phyloP scores from a whole-genome alignment of 225 moss, liverwort and hornwort species.

The Marchantia paleacea region DNA sequence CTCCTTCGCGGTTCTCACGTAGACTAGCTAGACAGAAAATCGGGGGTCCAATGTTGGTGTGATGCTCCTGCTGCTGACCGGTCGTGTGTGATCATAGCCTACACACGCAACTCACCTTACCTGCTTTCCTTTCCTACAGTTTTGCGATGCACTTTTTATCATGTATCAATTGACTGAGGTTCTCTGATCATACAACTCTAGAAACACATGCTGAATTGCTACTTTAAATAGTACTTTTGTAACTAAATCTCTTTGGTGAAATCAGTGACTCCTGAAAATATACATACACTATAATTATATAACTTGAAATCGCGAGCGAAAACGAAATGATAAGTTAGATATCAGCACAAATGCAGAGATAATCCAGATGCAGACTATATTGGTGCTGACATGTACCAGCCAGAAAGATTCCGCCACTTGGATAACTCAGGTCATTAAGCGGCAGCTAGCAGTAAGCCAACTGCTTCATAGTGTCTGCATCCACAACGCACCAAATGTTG shows the following conservation, averaged over 20 bases:
- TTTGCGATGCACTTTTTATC: too few relatives aligned
- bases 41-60: not conserved
- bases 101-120: not conserved
- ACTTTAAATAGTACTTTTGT: too few relatives aligned
- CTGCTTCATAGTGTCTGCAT: not conserved
- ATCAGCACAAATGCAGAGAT: not conserved
- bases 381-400: not conserved
- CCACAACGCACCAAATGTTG: not conserved
- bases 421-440: not conserved
- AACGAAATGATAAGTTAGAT: not conserved
- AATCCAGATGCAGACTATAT: not conserved
- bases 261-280: not conserved
- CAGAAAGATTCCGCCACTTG: not conserved
- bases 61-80: constrained; percentile 1
- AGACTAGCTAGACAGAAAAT: constrained; percentile 20
- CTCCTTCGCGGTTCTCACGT: not conserved
- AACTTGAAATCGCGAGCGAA: not conserved
- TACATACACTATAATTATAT: not conserved
- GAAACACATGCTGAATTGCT: too few relatives aligned
- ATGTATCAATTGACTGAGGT: too few relatives aligned
- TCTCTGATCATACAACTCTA: too few relatives aligned
- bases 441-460: not conserved
- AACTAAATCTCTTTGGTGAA: too few relatives aligned
- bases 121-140: too few relatives aligned
- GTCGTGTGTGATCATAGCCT: constrained; percentile 15